Evolutionary conservation across 495 filamentous ascomycete species (phyloP), one percentile per base, ranked within the genome.

Genomic region (Neohortaea acidophila): DNA sequence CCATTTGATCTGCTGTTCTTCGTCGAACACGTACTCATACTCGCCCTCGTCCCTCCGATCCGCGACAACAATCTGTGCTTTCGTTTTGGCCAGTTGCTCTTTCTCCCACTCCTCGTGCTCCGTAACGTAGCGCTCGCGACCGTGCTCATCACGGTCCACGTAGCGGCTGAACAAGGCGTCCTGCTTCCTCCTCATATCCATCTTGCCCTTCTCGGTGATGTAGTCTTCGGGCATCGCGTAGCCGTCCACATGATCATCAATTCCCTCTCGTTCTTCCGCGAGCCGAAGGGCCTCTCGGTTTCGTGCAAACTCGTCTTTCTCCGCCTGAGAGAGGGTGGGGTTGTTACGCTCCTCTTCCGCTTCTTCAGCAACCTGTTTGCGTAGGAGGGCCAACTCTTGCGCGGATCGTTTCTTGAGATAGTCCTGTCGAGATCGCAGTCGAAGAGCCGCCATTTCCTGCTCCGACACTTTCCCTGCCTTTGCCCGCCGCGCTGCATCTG

Each of bases 91-190:
- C 4, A 79, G 77, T 56, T 96, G 89, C 56, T 94, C 85, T 31
- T 75, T 58, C 58, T 97, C 89, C 86, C 85, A 96, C 55, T 94
- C 84, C 41, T 96, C 83, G 47, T 92, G 83, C 56, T 97, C 89
- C 0, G 89, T 94, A 34, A 94, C 67, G 49, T 81, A 92, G 47
- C 77, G 74, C 57, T 96, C 89, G 49, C 87, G 75, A 19, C 86
- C 86, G 32, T 75, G 71, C 47, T 93, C 82, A 35, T 92, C 85
- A 32, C 73, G 72, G 40, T 94, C 86, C 11, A 94, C 80, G 51
- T 94, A 85, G 15, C 87, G 79, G 51, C 81, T 81, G 61, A 91
- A 89, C 22, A 94, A 70, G 8, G 82, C 84, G 19, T 87, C 79
- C 50, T 93, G 78, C 55, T 94, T 93, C 61, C 80, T 78, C 57